phyloP scores from a whole-genome alignment of 176 grass and related monocot genomes.

The Melocanna baccifera region DNA sequence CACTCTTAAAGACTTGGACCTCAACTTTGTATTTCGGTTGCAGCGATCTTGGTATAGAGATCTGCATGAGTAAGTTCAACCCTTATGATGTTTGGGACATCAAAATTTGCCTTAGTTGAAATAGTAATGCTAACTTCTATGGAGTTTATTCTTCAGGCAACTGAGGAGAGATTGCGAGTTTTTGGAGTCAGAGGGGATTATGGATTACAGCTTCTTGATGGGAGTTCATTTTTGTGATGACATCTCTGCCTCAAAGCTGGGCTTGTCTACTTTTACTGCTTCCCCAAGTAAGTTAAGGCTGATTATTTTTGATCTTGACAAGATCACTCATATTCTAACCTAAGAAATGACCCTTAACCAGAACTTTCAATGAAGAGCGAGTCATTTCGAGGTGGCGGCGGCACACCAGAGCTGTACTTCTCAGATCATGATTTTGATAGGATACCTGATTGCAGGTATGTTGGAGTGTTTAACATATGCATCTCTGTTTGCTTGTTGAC shows the following conservation, averaged over 20 bases:
- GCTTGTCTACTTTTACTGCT: conserved; percentile 47
- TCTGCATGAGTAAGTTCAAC: conserved; percentile 70
- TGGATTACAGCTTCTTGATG: conserved; percentile 96
- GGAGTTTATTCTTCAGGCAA: conserved; percentile 49
- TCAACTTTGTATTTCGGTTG: conserved; percentile 90
- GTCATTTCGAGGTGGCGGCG: conserved; percentile 57
- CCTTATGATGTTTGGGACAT: neutral
- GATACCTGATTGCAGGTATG: conserved; percentile 62
- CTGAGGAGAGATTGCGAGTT: conserved; percentile 79
- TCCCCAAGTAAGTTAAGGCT: conserved; percentile 71
- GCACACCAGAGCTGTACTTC: conserved; percentile 52
- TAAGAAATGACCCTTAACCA: conserved; percentile 27
- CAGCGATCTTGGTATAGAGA: conserved; percentile 67
- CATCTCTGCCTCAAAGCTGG: conserved; percentile 53
- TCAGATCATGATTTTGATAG: conserved; percentile 66
- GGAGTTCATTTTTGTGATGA: conserved; percentile 91
- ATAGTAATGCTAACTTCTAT: conserved; percentile 1
- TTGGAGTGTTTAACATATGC: neutral
- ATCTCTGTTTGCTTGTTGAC: conserved; percentile 6
- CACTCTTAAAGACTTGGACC: conserved; percentile 93
- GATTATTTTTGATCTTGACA: neutral
- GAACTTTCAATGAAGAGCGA: conserved; percentile 57
- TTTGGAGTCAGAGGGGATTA: conserved; percentile 80
- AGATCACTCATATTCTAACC: conserved; percentile 25
- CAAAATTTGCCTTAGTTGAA: neutral